Evolutionary conservation across 768 basidiomycete genomes (phyloP).

Genomic region (Calocera viscosa): DNA sequence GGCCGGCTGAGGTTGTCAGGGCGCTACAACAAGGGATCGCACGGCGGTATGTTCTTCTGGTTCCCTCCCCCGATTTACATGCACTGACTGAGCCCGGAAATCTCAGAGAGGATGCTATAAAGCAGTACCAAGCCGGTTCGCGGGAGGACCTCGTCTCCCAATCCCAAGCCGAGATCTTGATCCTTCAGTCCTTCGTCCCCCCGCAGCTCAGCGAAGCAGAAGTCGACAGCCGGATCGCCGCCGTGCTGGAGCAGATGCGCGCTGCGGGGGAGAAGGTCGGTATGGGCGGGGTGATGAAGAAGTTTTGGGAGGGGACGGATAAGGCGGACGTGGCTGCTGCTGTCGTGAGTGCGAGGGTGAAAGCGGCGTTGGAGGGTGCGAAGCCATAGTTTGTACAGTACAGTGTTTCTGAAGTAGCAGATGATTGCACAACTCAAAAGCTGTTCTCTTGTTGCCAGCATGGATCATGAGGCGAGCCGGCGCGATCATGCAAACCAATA

Average conservation of each 20-base stretch:
- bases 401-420: neutral
- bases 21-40: neutral
- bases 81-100: neutral
- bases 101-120: neutral
- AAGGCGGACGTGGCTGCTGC: neutral
- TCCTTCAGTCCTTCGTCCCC: neutral
- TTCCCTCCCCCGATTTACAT: neutral
- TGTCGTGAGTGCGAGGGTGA: neutral
- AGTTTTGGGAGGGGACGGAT: conserved; percentile 3
- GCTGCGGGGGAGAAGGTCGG: neutral
- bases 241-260: neutral
- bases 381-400: neutral
- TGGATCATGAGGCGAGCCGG: no score
- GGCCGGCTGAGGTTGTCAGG: neutral
- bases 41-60: neutral
- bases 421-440: neutral
- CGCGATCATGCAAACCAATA: no score
- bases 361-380: neutral
- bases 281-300: neutral
- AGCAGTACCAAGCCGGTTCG: neutral
- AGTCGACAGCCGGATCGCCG: neutral
- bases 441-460: no score
- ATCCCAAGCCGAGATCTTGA: neutral
- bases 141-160: neutral
- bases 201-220: neutral